A percentile compares a stretch with the other conserved stretches of the same genome.
Evolutionary conservation across 768 basidiomycete genomes (phyloP).

Genomic region (Suillus subalutaceus): DNA sequence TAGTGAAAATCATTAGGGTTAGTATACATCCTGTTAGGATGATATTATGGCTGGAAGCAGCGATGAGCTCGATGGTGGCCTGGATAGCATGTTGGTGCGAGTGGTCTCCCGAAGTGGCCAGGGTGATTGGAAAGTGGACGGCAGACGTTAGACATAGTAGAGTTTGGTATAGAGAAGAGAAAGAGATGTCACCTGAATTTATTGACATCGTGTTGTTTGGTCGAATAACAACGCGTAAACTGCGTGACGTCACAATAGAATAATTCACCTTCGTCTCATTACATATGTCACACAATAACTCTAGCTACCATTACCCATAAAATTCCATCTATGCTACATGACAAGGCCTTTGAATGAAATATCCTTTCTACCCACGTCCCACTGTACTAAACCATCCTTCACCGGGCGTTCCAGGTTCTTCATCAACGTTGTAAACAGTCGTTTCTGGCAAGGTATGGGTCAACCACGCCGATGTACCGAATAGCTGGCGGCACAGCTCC

Average conservation of each 20-base stretch:
- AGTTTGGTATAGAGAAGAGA: not conserved
- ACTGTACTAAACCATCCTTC: slow-evolving; percentile 32
- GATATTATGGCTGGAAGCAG: slow-evolving; percentile 55
- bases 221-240: slow-evolving; percentile 2
- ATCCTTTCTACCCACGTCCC: slow-evolving; percentile 21
- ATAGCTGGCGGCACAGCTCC: slow-evolving; percentile 42
- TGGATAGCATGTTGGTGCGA: slow-evolving; percentile 26
- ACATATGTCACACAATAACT: slow-evolving; percentile 3
- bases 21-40: slow-evolving; percentile 53
- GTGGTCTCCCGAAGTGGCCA: slow-evolving; percentile 54
- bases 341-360: not conserved
- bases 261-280: not conserved
- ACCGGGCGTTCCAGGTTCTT: slow-evolving; percentile 11
- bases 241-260: slow-evolving; percentile 5
- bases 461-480: slow-evolving; percentile 49
- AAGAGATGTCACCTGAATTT: not conserved
- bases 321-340: not conserved
- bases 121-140: slow-evolving; percentile 33
- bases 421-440: not conserved
- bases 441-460: slow-evolving; percentile 18
- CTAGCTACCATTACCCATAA: slow-evolving; percentile 1
- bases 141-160: slow-evolving; percentile 2
- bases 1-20: slow-evolving; percentile 57
- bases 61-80: slow-evolving; percentile 33
- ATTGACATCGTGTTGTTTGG: slow-evolving; percentile 5